Evolutionary conservation across 2,329 filamentous ascomycete genomes (phyloP).

Genomic region (Ceratocystis alfenasii): DNA sequence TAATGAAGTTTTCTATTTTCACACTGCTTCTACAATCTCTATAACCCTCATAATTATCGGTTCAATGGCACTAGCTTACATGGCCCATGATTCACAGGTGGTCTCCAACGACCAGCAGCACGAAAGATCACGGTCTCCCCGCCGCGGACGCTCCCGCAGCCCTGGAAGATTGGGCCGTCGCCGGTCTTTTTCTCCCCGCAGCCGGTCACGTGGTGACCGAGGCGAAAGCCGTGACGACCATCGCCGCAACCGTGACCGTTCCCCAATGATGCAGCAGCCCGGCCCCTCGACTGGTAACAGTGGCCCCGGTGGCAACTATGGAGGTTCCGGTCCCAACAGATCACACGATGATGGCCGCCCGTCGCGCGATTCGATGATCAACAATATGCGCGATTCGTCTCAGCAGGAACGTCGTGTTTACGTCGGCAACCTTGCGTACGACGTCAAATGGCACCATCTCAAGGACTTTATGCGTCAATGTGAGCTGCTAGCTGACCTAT

Average conservation of each 20-base stretch:
- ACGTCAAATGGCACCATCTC: slow-evolving; percentile 99
- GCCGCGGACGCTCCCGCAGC: slow-evolving; percentile 73
- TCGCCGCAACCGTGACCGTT: slow-evolving; percentile 62
- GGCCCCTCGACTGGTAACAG: slow-evolving; percentile 53
- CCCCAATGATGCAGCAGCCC: slow-evolving; percentile 56
- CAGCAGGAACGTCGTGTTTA: slow-evolving; percentile 99
- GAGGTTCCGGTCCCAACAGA: slow-evolving; percentile 51
- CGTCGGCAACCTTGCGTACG: slow-evolving; percentile 96
- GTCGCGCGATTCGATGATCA: slow-evolving; percentile 93
- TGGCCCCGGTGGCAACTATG: slow-evolving; percentile 55
- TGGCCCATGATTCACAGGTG: slow-evolving; percentile 11
- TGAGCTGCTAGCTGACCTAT: slow-evolving; percentile 38
- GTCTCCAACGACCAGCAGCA: slow-evolving; percentile 43
- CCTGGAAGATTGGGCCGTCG: slow-evolving; percentile 57
- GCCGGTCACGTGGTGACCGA: slow-evolving; percentile 53
- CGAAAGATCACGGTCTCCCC: slow-evolving; percentile 70
- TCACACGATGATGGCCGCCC: slow-evolving; percentile 71
- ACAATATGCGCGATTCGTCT: slow-evolving; percentile 80
- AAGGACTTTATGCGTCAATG: slow-evolving; percentile 99
- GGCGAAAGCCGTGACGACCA: slow-evolving; percentile 58
- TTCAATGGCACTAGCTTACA: background rate
- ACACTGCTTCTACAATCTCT: background rate
- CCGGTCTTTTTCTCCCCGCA: slow-evolving; percentile 67
- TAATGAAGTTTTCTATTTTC: background rate
- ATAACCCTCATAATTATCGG: too few species aligned